Conservation (phyloP, 2,329 filamentous ascomycete genomes). For the Venturiaceae sp. region DNA sequence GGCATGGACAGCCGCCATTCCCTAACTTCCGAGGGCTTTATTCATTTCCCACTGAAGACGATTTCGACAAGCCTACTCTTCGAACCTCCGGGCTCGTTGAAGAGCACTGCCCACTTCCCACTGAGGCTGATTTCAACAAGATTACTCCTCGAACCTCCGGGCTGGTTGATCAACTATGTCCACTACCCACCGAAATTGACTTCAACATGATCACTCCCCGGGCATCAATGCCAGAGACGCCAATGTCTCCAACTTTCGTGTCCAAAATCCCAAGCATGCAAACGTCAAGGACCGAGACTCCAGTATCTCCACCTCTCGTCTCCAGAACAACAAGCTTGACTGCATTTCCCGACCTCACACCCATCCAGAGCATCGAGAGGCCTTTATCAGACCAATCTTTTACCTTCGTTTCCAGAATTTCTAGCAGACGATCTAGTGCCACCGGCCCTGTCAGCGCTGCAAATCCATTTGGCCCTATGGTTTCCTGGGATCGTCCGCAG, state of each 20-base stretch:
- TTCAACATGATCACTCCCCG: too few relatives aligned
- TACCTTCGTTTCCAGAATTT: neutral
- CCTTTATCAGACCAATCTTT: neutral
- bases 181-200: too few relatives aligned
- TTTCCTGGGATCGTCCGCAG: neutral
- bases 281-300: neutral
- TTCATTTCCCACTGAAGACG: too few relatives aligned
- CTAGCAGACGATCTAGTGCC: neutral
- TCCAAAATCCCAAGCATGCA: neutral
- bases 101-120: too few relatives aligned
- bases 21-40: too few relatives aligned
- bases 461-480: neutral
- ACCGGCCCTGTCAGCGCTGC: neutral
- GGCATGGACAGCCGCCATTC: too few relatives aligned
- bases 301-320: neutral
- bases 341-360: neutral
- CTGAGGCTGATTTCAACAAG: too few relatives aligned
- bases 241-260: neutral
- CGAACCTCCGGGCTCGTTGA: too few relatives aligned
- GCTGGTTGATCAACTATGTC: too few relatives aligned
- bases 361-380: neutral
- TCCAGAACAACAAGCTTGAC: neutral
- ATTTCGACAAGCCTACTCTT: too few relatives aligned
- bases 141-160: too few relatives aligned
- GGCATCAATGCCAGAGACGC: neutral